Conservation (phyloP, 768 basidiomycete genomes). For the Tulasnella sp. region DNA sequence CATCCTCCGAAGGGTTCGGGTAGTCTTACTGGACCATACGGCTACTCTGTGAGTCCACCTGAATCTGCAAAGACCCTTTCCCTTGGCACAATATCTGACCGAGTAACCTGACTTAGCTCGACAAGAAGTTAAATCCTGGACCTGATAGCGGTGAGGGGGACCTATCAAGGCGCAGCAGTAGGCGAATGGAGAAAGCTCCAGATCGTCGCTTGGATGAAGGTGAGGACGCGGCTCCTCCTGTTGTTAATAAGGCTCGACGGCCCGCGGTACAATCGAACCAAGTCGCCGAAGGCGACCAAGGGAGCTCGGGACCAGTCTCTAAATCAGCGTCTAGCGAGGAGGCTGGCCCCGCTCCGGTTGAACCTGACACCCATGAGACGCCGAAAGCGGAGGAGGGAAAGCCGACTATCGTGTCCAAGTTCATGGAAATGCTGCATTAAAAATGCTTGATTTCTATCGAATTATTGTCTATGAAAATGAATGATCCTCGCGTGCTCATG, state of each 20-base stretch:
- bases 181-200: constrained; percentile 71
- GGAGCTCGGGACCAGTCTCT: not conserved
- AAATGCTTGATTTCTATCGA: not conserved
- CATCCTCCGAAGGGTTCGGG: constrained; percentile 45
- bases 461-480: not conserved
- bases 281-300: constrained; percentile 21
- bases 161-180: constrained; percentile 49
- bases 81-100: constrained; percentile 25
- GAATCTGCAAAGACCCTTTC: not conserved
- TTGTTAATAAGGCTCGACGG: not conserved
- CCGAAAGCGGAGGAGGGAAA: constrained; percentile 1
- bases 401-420: constrained; percentile 11
- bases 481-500: not conserved
- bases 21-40: constrained; percentile 50
- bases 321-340: constrained; percentile 3
- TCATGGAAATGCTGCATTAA: constrained; percentile 24
- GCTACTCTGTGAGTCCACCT: constrained; percentile 56
- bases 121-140: constrained; percentile 43
- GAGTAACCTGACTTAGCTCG: constrained; percentile 41
- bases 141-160: constrained; percentile 37
- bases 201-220: constrained; percentile 35
- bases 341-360: constrained; percentile 11
- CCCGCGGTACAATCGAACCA: not conserved
- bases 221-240: constrained; percentile 3
- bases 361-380: constrained; percentile 7